Conservation (phyloP, 148 eudicot genomes). For the Simmondsia chinensis region DNA sequence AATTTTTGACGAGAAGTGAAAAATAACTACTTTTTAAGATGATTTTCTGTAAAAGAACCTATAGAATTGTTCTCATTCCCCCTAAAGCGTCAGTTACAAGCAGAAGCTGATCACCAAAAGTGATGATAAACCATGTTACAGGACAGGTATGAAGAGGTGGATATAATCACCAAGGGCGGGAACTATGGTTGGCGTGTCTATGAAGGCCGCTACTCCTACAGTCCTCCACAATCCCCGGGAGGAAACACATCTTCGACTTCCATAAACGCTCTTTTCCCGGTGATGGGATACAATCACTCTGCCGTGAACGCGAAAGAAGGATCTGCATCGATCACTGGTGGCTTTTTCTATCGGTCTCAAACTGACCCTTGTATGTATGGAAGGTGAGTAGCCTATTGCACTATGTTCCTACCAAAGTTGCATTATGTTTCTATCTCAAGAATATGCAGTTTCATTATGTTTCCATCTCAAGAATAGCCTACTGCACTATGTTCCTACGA, state of each 20-base stretch:
- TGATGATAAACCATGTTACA: conserved; percentile 4
- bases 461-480: too few species aligned
- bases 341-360: conserved; percentile 62
- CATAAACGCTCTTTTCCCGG: conserved; percentile 50
- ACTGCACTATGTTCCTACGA: too few species aligned
- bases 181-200: conserved; percentile 83
- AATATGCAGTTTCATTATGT: too few species aligned
- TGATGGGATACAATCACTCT: conserved; percentile 82
- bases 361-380: conserved; percentile 84
- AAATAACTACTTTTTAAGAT: too few species aligned
- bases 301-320: conserved; percentile 48
- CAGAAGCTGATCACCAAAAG: neutral
- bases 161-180: conserved; percentile 62
- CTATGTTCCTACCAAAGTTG: too few species aligned
- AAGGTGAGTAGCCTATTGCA: conserved; percentile 71
- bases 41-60: too few species aligned
- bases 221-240: conserved; percentile 46
- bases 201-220: conserved; percentile 45
- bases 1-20: too few species aligned
- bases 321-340: conserved; percentile 82
- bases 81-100: neutral
- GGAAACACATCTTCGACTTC: conserved; percentile 59
- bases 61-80: neutral
- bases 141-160: conserved; percentile 66
- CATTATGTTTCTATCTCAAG: too few species aligned